These are phyloP conservation scores for Neonectria punicea DNA, from an alignment of 2,329 filamentous ascomycete species.

Conservation along the genomic window DNA sequence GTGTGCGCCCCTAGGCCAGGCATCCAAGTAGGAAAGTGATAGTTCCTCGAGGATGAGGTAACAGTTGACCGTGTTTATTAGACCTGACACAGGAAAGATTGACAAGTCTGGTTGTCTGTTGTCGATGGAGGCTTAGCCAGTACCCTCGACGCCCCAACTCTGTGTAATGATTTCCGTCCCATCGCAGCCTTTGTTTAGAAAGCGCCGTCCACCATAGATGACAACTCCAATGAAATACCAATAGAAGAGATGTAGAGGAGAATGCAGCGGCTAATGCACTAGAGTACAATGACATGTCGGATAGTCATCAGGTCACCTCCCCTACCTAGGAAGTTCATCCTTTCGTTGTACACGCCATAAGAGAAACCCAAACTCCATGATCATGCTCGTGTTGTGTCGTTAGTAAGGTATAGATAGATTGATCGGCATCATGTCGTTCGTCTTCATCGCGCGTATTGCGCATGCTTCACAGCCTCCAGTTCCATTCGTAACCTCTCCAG, in stretches of 20 bases:
- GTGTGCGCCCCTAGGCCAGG: constrained; percentile 20
- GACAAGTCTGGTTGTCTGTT: constrained; percentile 40
- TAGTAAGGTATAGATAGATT: constrained; percentile 32
- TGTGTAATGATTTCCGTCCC: constrained; percentile 36
- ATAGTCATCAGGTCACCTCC: constrained; percentile 35
- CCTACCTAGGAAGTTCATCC: constrained; percentile 32
- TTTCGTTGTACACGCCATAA: constrained; percentile 39
- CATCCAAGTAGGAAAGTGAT: constrained; percentile 27
- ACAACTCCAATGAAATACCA: constrained; percentile 34
- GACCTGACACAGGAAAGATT: constrained; percentile 43
- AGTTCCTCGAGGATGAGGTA: constrained; percentile 34
- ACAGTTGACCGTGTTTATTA: constrained; percentile 48
- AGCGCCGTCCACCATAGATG: constrained; percentile 34
- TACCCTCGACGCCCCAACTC: constrained; percentile 32
- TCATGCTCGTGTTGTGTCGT: constrained; percentile 48
- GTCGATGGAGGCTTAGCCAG: constrained; percentile 34
- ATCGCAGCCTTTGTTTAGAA: constrained; percentile 35
- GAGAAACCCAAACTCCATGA: constrained; percentile 44
- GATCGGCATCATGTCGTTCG: constrained; percentile 23
- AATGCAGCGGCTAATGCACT: constrained; percentile 42
- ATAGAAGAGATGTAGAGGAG: constrained; percentile 29
- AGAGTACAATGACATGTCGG: constrained; percentile 45
- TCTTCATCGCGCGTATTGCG: constrained; percentile 42
- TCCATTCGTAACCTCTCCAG: constrained; percentile 60
- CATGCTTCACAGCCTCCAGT: constrained; percentile 45